These are phyloP conservation scores for Neurospora discreta DNA, from an alignment of 495 filamentous ascomycete species.

Conservation along the genomic window DNA sequence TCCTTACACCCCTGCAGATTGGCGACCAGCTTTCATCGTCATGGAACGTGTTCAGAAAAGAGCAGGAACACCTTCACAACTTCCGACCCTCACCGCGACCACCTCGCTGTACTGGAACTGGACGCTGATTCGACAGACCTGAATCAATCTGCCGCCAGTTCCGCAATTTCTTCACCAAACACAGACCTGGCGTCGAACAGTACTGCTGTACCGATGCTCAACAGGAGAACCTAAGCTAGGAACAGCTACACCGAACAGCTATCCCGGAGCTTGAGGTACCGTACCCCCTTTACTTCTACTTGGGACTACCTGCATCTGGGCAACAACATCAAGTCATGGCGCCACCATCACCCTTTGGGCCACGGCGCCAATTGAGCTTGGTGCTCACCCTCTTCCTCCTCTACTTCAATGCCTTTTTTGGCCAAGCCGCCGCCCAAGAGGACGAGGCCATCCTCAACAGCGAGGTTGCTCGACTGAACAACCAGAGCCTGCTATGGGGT, in stretches of 20 bases:
- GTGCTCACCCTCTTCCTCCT: slow-evolving; percentile 4
- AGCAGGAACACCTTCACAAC: not conserved
- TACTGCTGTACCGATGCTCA: not conserved
- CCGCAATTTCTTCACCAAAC: not conserved
- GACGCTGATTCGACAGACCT: not conserved
- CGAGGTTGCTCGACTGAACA: slow-evolving; percentile 51
- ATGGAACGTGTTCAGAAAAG: not conserved
- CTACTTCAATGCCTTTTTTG: slow-evolving; percentile 5
- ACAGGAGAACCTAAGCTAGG: not conserved
- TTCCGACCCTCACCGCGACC: not conserved
- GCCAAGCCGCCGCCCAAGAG: slow-evolving; percentile 2
- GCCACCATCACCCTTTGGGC: not conserved
- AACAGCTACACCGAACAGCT: not conserved
- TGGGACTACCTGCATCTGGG: not conserved
- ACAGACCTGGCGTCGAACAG: not conserved
- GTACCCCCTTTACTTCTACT: not conserved
- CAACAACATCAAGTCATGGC: slow-evolving; percentile 7
- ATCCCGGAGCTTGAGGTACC: not conserved
- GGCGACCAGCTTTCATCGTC: not conserved
- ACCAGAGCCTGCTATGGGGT: slow-evolving; percentile 88
- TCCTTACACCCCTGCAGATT: not conserved
- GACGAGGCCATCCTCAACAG: slow-evolving; percentile 33
- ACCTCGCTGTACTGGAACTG: not conserved
- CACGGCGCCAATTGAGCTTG: slow-evolving; percentile 12
- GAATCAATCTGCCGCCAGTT: not conserved